Evolutionary conservation across 768 basidiomycete species (phyloP).

Genomic region (Tephrocybe sp.): DNA sequence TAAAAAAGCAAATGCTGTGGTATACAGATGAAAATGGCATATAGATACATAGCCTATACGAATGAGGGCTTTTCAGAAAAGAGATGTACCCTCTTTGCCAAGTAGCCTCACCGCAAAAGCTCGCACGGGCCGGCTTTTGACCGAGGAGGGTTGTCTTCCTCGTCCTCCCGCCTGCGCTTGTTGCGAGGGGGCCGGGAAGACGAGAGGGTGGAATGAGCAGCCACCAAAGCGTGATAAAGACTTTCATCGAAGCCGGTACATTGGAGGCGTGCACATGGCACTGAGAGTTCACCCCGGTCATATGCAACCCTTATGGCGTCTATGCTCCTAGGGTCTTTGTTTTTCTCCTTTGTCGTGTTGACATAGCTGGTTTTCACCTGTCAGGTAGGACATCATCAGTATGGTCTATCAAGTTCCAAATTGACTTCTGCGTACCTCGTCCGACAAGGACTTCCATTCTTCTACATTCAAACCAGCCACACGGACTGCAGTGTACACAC

Average conservation of each 20-base stretch:
- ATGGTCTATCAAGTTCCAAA: neutral
- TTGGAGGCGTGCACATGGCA: constrained; percentile 49
- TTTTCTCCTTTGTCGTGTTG: constrained; percentile 39
- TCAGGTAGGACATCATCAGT: neutral
- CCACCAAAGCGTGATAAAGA: constrained; percentile 32
- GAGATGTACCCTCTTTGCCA: too few species aligned
- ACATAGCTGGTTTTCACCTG: constrained; percentile 37
- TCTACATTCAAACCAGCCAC: constrained; percentile 38
- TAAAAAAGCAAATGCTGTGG: too few species aligned
- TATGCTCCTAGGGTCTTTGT: constrained; percentile 29
- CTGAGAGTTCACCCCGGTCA: constrained; percentile 38
- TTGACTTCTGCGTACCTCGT: constrained; percentile 32
- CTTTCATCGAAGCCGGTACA: constrained; percentile 44
- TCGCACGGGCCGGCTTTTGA: too few species aligned
- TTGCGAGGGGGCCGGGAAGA: constrained; percentile 1
- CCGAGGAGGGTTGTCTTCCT: constrained; percentile 8
- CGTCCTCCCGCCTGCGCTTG: constrained; percentile 18
- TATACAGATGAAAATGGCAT: too few species aligned
- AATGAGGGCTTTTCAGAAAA: too few species aligned
- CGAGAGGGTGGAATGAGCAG: constrained; percentile 2
- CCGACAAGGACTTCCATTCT: constrained; percentile 46
- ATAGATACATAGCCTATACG: too few species aligned
- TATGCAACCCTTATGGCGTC: constrained; percentile 43
- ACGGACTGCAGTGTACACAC: constrained; percentile 44
- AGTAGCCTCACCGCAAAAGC: too few species aligned